Conservation (phyloP, 495 filamentous ascomycete genomes). For the Cryomyces minteri region DNA sequence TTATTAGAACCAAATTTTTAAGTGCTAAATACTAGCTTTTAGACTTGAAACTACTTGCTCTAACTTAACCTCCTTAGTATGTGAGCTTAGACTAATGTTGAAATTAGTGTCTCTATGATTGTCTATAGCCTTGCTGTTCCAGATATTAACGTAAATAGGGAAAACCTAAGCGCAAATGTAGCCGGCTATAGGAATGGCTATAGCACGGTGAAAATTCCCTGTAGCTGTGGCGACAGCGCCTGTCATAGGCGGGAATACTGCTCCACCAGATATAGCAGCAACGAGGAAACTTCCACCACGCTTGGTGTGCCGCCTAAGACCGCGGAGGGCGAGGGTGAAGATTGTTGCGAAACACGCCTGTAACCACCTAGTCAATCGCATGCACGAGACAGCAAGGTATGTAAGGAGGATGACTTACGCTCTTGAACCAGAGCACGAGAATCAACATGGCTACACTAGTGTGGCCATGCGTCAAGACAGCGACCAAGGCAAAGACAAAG, state of each 20-base stretch:
- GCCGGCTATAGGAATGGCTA: not conserved
- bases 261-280: slow-evolving; percentile 1
- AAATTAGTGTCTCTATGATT: not conserved
- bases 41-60: too few relatives aligned
- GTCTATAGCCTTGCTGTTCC: not conserved
- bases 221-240: not conserved
- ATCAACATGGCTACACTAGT: not conserved
- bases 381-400: not conserved
- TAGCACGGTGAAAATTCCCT: not conserved
- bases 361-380: not conserved
- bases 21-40: too few relatives aligned
- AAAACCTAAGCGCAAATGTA: not conserved
- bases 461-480: not conserved
- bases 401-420: not conserved
- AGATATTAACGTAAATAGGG: not conserved
- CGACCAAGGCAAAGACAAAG: not conserved
- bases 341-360: slow-evolving; percentile 1
- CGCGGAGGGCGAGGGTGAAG: slow-evolving; percentile 25
- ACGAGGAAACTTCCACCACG: not conserved
- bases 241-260: slow-evolving; percentile 1
- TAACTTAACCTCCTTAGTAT: not conserved
- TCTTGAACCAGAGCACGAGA: slow-evolving; percentile 1
- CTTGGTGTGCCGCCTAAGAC: slow-evolving; percentile 1
- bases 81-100: not conserved
- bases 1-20: too few relatives aligned